These are phyloP conservation scores for Calocybe gambosa DNA, from an alignment of 1,284 basidiomycete species.

Conservation along the genomic window DNA sequence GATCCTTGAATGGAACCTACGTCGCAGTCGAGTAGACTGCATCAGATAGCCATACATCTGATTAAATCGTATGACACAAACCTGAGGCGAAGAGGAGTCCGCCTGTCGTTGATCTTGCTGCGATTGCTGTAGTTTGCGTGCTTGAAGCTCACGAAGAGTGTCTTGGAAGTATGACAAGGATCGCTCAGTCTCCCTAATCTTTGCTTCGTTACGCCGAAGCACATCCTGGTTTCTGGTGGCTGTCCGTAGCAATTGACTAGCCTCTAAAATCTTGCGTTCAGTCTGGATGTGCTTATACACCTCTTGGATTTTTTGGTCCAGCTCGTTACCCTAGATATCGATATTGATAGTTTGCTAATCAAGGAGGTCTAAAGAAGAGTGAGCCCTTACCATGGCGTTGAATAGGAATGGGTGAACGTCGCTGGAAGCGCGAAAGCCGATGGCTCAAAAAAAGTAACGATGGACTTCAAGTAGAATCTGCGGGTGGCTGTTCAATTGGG, in stretches of 20 bases:
- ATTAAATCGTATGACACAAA: slow-evolving; percentile 15
- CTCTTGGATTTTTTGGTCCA: slow-evolving; percentile 90
- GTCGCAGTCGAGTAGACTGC: slow-evolving; percentile 15
- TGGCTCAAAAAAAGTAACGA: slow-evolving; percentile 12
- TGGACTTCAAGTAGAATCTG: slow-evolving; percentile 18
- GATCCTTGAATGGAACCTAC: slow-evolving; percentile 47
- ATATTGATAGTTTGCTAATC: slow-evolving; percentile 14
- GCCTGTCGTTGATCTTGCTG: slow-evolving; percentile 46
- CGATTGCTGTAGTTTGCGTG: slow-evolving; percentile 61
- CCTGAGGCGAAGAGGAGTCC: slow-evolving; percentile 34
- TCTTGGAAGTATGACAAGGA: slow-evolving; percentile 86
- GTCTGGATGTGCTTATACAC: slow-evolving; percentile 87
- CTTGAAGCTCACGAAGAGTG: slow-evolving; percentile 78
- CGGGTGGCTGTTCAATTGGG: slow-evolving; percentile 19
- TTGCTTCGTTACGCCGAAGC: slow-evolving; percentile 72
- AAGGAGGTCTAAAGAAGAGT: background rate
- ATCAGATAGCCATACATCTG: background rate
- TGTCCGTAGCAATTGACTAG: slow-evolving; percentile 70
- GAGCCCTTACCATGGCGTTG: slow-evolving; percentile 28
- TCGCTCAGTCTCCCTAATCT: slow-evolving; percentile 85
- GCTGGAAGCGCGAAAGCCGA: slow-evolving; percentile 10
- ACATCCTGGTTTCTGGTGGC: slow-evolving; percentile 88
- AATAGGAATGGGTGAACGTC: slow-evolving; percentile 14
- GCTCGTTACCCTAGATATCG: slow-evolving; percentile 44
- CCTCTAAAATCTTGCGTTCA: slow-evolving; percentile 90